Evolutionary conservation across 179 eudicot genomes (phyloP).

Genomic region (Spergularia azorica): DNA sequence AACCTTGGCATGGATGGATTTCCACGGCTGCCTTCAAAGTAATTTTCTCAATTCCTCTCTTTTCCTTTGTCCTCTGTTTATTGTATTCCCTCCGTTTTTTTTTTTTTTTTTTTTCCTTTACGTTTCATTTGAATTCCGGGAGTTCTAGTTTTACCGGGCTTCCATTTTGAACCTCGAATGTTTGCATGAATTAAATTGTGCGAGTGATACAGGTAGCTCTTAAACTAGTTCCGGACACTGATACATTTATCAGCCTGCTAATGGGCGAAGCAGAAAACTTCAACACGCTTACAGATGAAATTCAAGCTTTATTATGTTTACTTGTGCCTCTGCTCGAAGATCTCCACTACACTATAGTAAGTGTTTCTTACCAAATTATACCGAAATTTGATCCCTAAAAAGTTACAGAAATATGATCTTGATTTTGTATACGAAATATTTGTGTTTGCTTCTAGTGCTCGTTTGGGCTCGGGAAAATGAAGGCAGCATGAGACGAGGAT

Average conservation of each 20-base stretch:
- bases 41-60: neutral
- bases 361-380: neutral
- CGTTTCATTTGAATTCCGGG: too few species aligned
- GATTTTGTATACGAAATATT: too few species aligned
- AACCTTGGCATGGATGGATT: constrained; percentile 99
- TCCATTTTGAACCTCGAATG: too few species aligned
- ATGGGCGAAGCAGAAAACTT: constrained; percentile 43
- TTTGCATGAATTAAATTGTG: neutral
- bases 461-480: too few species aligned
- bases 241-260: constrained; percentile 46
- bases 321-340: constrained; percentile 57
- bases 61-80: too few species aligned
- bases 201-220: constrained; percentile 60
- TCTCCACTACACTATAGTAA: constrained; percentile 57
- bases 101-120: neutral
- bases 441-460: too few species aligned
- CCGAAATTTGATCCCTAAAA: too few species aligned
- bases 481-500: too few species aligned
- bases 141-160: too few species aligned
- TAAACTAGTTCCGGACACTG: constrained; percentile 69
- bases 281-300: constrained; percentile 47
- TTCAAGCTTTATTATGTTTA: constrained; percentile 43
- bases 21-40: constrained; percentile 81
- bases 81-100: neutral
- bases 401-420: too few species aligned